Evolutionary conservation across 2,329 filamentous ascomycete species (phyloP), one percentile per base, ranked within the genome.

Genomic region (Tolypocladium paradoxum): DNA sequence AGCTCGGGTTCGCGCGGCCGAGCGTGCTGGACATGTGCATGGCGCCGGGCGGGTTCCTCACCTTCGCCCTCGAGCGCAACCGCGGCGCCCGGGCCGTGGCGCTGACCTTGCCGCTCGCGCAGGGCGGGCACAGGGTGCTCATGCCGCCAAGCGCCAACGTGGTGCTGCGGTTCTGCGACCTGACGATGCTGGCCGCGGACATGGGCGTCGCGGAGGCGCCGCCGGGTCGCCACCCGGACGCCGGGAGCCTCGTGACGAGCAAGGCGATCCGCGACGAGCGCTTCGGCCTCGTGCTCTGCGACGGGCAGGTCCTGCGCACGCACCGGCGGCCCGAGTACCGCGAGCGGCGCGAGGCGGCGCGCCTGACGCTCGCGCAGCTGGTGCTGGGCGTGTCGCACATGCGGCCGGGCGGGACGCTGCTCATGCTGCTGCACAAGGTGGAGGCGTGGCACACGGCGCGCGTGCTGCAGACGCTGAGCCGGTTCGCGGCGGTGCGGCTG

Each of bases 1-100:
- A 8, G 37, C 37, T 18, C 37, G 37, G 47, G 3, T 18, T n/a
- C 16, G 31, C 7, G 3, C 14, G 18, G 47, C 29, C 31, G 16
- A 20, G 2, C 5, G 2, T 82, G 20, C 70, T 83, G 1, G 78
- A 82, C 56, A 68, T 80, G 55, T 79, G 79, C 61, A 74, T 77
- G 67, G 79, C 79, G 0, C 79, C 79, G 0, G 79, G 78, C 6
- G 79, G 74, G 1, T 83, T 79, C 57, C 62, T 75, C 2, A 55
- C 58, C 0, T 64, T 62, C 8, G 69, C 69, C 0, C 56, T 79
- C 27, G 35, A 61, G 3, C 55, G 58, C 16, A 75, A 73, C 49
- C 70, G 64, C 0, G 34, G 48, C 0, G 66, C 73, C 3, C 51
- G 31, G 0, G 62, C 62, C 20, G 60, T 68, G 18, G 63, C 58